A percentile compares a stretch with the other conserved stretches of the same genome.
phyloP scores from a whole-genome alignment of 2,329 filamentous ascomycete species.

The Cytospora piceicola region DNA sequence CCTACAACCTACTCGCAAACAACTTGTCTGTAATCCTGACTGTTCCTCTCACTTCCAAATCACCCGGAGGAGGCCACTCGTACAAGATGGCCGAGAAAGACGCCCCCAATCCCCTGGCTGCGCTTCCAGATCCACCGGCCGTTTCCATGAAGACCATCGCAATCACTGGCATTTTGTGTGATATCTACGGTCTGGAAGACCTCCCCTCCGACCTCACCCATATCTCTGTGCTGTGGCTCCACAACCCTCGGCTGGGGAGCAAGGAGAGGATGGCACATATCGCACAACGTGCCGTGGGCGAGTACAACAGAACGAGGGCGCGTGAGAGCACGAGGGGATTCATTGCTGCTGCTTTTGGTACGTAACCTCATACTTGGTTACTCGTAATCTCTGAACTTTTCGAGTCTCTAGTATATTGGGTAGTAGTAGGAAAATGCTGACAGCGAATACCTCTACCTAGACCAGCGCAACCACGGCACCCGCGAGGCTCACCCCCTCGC shows the following conservation, averaged over 20 bases:
- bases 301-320: slow-evolving; percentile 60
- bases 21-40: too few species aligned
- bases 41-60: background rate
- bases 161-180: slow-evolving; percentile 78
- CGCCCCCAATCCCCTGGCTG: slow-evolving; percentile 31
- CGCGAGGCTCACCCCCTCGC: slow-evolving; percentile 67
- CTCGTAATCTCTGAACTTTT: background rate
- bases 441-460: slow-evolving; percentile 41
- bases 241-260: slow-evolving; percentile 76
- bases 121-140: slow-evolving; percentile 44
- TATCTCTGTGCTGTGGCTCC: slow-evolving; percentile 85
- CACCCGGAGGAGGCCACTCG: background rate
- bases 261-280: slow-evolving; percentile 77
- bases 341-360: slow-evolving; percentile 74
- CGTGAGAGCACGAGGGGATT: slow-evolving; percentile 56
- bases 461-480: slow-evolving; percentile 90
- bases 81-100: slow-evolving; percentile 11
- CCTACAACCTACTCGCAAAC: too few species aligned
- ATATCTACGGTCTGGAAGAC: slow-evolving; percentile 81
- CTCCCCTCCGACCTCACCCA: slow-evolving; percentile 57
- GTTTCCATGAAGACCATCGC: slow-evolving; percentile 69
- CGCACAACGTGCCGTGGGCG: slow-evolving; percentile 68
- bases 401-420: too few species aligned
- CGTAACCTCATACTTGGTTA: background rate
- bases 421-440: background rate